Base-by-base conservation (phyloP, 169 alveolate genomes). In the Fabrea salina region DNA sequence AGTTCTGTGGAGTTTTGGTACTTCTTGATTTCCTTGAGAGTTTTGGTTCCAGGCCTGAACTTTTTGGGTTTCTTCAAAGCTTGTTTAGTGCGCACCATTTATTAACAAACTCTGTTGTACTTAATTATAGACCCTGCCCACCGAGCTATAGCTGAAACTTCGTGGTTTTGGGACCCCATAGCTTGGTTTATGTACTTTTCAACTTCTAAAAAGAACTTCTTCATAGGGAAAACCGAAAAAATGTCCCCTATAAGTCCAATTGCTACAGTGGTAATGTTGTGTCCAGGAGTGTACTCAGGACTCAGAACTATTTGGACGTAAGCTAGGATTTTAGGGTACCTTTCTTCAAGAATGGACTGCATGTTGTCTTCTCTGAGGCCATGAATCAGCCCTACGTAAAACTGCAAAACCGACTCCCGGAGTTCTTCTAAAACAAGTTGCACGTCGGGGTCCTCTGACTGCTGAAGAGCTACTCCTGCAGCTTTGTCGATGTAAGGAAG, bases 31-130 rank as follows among this genome's bases (percentile, higher is more conserved):
- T 98, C 99, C 83, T 99, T 93, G 41, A 98, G 89, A 30, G 99
- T 99, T 61, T 96, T 99, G 30, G 99, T 97, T 77, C 99, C 99
- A 25, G 99, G 99, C 79, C 99, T 97, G 95, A 96, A 98, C 84
- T 99, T 93, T 44, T 44, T 44, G 11, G 53, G 53, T 44, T 44
- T 44, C 11, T 44, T 16, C 11, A 44, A 44, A 44, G 53, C 11
- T 44, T 44, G n/a, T n/a, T n/a, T n/a, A n/a, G n/a, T n/a, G n/a
- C n/a, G n/a, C n/a, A n/a, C n/a, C n/a, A n/a, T n/a, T n/a, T n/a
- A n/a, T n/a, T n/a, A n/a, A n/a, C n/a, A n/a, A n/a, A n/a, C n/a
- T n/a, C n/a, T n/a, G n/a, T n/a, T n/a, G n/a, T n/a, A n/a, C n/a
- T n/a, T n/a, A n/a, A n/a, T n/a, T n/a, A n/a, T n/a, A n/a, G n/a